Evolutionary conservation across 257 asterid species (phyloP).

Genomic region (Petunia axillaris): DNA sequence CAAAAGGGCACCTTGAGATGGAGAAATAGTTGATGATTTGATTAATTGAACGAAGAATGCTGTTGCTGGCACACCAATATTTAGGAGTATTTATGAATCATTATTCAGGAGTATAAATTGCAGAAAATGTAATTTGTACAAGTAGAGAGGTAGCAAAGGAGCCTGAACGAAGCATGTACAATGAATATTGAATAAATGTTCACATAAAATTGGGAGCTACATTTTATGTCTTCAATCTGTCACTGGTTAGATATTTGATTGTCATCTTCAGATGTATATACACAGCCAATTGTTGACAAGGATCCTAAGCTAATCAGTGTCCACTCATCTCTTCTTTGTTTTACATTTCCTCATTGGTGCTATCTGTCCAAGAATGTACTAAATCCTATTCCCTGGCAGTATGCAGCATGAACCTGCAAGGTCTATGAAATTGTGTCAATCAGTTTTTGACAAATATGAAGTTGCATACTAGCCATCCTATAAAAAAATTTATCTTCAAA

Average conservation of each 20-base stretch:
- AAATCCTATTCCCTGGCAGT: neutral
- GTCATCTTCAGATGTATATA: neutral
- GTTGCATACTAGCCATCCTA: neutral
- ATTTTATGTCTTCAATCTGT: constrained; percentile 6
- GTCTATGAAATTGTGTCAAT: neutral
- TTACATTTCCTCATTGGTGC: neutral
- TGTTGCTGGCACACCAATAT: neutral
- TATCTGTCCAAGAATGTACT: neutral
- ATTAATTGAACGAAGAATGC: neutral
- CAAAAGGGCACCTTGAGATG: no score
- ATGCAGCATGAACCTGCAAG: neutral
- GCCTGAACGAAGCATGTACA: neutral
- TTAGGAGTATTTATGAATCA: neutral
- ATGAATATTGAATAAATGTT: neutral
- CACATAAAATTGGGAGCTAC: neutral
- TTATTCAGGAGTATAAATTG: neutral
- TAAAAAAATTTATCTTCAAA: neutral
- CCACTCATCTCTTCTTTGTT: neutral
- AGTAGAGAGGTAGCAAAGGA: neutral
- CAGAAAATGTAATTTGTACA: neutral
- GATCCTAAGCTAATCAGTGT: constrained; percentile 10
- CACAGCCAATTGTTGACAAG: neutral
- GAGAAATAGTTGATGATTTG: neutral
- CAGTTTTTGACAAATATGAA: neutral
- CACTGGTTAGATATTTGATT: neutral